phyloP scores from a whole-genome alignment of 306 rosid genomes.

The Delonix regia region DNA sequence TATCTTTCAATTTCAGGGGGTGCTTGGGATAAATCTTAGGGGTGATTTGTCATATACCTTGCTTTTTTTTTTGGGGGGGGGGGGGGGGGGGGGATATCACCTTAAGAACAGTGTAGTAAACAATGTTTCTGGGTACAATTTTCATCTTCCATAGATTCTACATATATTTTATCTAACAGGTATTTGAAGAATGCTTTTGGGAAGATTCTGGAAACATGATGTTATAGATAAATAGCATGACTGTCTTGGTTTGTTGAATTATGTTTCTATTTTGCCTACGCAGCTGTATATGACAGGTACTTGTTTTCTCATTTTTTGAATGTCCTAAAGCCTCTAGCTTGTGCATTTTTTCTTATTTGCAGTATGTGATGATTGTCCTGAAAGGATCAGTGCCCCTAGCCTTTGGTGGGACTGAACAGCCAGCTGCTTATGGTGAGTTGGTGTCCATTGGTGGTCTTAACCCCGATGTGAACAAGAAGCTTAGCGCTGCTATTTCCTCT shows the following conservation, averaged over 20 bases:
- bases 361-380: constrained; percentile 96
- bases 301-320: not conserved
- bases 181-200: constrained; percentile 7
- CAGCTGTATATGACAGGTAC: not conserved
- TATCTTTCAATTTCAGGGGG: too few species aligned
- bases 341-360: constrained; percentile 30
- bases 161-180: too few species aligned
- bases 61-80: too few species aligned
- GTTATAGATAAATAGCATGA: not conserved
- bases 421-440: constrained; percentile 95
- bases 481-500: constrained; percentile 78
- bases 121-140: too few species aligned
- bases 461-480: constrained; percentile 83
- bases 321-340: not conserved
- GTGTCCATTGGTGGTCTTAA: constrained; percentile 91
- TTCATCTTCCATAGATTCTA: too few species aligned
- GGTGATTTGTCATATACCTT: too few species aligned
- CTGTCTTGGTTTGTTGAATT: not conserved
- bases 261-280: not conserved
- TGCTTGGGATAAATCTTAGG: too few species aligned
- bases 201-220: constrained; percentile 28
- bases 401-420: constrained; percentile 90
- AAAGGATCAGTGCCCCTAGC: constrained; percentile 92
- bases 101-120: too few species aligned
- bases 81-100: too few species aligned